Evolutionary conservation across 495 filamentous ascomycete species (phyloP).

Genomic region (Penicillium roqueforti): DNA sequence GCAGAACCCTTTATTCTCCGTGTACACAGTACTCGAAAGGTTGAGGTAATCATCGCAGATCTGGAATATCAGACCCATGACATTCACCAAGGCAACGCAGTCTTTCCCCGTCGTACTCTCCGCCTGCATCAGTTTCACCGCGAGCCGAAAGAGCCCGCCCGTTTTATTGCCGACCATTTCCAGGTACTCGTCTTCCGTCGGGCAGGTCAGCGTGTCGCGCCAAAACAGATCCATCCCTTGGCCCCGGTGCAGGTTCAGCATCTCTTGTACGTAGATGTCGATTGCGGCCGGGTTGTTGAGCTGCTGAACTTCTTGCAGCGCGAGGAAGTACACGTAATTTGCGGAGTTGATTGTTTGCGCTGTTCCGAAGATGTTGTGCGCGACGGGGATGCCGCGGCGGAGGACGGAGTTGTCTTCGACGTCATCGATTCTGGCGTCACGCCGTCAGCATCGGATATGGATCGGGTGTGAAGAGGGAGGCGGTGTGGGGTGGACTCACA

Average conservation of each 20-base stretch:
- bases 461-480: not conserved
- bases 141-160: slow-evolving; percentile 89
- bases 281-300: slow-evolving; percentile 67
- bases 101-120: slow-evolving; percentile 62
- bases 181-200: slow-evolving; percentile 92
- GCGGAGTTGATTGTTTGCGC: slow-evolving; percentile 96
- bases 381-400: slow-evolving; percentile 84
- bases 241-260: slow-evolving; percentile 89
- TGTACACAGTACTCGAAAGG: slow-evolving; percentile 66
- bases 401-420: slow-evolving; percentile 82
- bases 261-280: slow-evolving; percentile 79
- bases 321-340: slow-evolving; percentile 95
- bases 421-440: slow-evolving; percentile 66
- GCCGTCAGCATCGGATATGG: not conserved
- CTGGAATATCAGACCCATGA: slow-evolving; percentile 91
- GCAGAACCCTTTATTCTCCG: slow-evolving; percentile 87
- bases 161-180: slow-evolving; percentile 99
- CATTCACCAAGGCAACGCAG: slow-evolving; percentile 81
- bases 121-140: slow-evolving; percentile 94
- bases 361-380: slow-evolving; percentile 90
- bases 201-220: slow-evolving; percentile 90
- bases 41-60: slow-evolving; percentile 97
- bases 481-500: slow-evolving; percentile 43
- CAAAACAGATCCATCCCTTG: slow-evolving; percentile 98
- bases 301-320: slow-evolving; percentile 74